These are phyloP conservation scores for Metschnikowia santaceciliae DNA, from an alignment of 805 yeast genomes.

Conservation along the genomic window DNA sequence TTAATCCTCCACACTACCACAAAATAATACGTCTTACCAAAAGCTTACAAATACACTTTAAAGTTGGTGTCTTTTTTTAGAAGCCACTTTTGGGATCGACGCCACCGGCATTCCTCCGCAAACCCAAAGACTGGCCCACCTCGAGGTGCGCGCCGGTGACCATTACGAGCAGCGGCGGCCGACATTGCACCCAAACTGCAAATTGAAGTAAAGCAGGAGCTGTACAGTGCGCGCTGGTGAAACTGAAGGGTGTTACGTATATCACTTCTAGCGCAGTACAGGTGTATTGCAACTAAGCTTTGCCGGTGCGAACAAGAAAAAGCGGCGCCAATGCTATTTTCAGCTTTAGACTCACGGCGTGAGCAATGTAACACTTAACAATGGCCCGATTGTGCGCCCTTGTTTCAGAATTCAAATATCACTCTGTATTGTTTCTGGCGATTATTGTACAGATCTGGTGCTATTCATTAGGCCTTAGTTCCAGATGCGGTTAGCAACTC, in stretches of 20 bases:
- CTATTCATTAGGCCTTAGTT: background rate
- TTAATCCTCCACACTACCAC: too few species aligned
- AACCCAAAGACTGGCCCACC: background rate
- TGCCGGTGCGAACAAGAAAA: background rate
- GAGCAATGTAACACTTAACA: background rate
- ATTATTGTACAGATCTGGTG: background rate
- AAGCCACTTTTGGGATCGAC: too few species aligned
- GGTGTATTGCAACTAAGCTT: slow-evolving; percentile 1
- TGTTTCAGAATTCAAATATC: background rate
- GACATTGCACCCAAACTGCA: slow-evolving; percentile 3
- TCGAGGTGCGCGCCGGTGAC: slow-evolving; percentile 1
- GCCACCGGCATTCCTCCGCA: background rate
- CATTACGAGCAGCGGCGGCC: background rate
- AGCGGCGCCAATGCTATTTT: background rate
- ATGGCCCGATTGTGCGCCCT: background rate
- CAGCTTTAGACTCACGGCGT: background rate
- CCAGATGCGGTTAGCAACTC: background rate
- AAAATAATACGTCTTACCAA: background rate
- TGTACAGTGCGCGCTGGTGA: slow-evolving; percentile 4
- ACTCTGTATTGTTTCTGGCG: background rate
- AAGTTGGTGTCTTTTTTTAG: background rate
- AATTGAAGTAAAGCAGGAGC: slow-evolving; percentile 1
- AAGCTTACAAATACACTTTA: background rate
- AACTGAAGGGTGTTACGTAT: slow-evolving; percentile 1
- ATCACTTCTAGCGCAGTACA: slow-evolving; percentile 4